phyloP scores from a whole-genome alignment of 129 eudicot species.

The Pseudognaphalium luteoalbum region DNA sequence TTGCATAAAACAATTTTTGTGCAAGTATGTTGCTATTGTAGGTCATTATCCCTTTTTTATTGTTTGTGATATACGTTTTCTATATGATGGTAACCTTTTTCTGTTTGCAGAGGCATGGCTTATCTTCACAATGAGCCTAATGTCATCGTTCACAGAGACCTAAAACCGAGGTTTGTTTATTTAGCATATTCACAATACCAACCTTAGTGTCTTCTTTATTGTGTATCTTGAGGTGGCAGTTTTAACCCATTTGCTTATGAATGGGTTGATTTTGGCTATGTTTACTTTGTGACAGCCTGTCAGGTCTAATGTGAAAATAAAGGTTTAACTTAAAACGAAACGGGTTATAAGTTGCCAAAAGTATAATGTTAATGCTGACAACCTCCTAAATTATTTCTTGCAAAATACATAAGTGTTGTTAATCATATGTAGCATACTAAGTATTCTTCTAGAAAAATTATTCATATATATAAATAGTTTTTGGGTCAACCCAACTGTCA shows the following conservation, averaged over 20 bases:
- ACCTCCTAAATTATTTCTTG: neutral
- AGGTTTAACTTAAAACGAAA: neutral
- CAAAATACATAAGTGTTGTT: neutral
- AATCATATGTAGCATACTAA: neutral
- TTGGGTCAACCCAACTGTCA: neutral
- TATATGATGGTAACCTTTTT: slow-evolving; percentile 12
- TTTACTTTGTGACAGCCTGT: neutral
- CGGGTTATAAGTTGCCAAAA: neutral
- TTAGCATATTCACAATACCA: slow-evolving; percentile 7
- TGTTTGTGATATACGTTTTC: slow-evolving; percentile 5
- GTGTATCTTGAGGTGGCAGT: neutral
- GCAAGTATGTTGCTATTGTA: neutral
- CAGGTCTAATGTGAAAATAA: neutral
- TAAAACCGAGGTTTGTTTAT: slow-evolving; percentile 82
- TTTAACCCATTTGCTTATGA: neutral
- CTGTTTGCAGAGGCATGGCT: slow-evolving; percentile 83
- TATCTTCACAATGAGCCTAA: slow-evolving; percentile 98
- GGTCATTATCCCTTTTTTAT: neutral
- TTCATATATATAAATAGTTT: too few species aligned
- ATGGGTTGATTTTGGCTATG: neutral
- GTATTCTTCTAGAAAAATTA: neutral
- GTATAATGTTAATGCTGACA: neutral
- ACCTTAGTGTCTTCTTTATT: slow-evolving; percentile 3
- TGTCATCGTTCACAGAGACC: slow-evolving; percentile 86
- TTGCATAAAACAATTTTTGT: neutral